These are phyloP conservation scores for Tolypocladium guangdongense DNA, from an alignment of 2,329 filamentous ascomycete species.

Conservation along the genomic window DNA sequence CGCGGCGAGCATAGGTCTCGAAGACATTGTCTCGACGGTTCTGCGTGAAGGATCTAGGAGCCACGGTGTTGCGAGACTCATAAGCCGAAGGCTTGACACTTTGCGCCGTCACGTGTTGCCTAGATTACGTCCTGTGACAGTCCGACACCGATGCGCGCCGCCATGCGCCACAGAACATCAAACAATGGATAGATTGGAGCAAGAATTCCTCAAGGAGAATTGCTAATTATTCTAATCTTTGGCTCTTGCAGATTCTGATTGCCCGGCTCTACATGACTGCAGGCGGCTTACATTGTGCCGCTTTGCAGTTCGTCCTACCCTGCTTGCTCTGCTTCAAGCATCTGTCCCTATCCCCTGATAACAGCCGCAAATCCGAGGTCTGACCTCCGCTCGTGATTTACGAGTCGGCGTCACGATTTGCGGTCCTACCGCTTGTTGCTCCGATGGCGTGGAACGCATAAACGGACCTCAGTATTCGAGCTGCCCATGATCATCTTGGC, in stretches of 20 bases:
- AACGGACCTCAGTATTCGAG: background rate
- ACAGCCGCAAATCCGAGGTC: background rate
- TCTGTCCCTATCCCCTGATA: background rate
- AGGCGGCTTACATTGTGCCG: background rate
- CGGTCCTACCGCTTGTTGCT: background rate
- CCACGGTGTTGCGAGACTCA: background rate
- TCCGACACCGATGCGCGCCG: background rate
- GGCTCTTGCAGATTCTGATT: background rate
- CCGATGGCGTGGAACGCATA: background rate
- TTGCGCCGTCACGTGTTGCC: background rate
- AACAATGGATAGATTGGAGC: too few relatives aligned
- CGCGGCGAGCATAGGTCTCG: conserved; percentile 42
- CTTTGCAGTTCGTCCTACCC: background rate
- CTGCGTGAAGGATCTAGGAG: background rate
- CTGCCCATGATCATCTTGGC: background rate
- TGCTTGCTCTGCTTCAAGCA: background rate
- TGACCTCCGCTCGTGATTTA: too few relatives aligned
- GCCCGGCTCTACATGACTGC: background rate
- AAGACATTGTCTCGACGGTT: conserved; percentile 13
- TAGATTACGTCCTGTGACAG: too few relatives aligned
- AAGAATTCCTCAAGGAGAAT: background rate
- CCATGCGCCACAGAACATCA: background rate
- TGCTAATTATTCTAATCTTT: background rate
- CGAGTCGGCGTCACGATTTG: background rate
- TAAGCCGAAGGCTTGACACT: background rate